Evolutionary conservation across 2,329 filamentous ascomycete genomes (phyloP).

Genomic region (Talaromyces sp.): DNA sequence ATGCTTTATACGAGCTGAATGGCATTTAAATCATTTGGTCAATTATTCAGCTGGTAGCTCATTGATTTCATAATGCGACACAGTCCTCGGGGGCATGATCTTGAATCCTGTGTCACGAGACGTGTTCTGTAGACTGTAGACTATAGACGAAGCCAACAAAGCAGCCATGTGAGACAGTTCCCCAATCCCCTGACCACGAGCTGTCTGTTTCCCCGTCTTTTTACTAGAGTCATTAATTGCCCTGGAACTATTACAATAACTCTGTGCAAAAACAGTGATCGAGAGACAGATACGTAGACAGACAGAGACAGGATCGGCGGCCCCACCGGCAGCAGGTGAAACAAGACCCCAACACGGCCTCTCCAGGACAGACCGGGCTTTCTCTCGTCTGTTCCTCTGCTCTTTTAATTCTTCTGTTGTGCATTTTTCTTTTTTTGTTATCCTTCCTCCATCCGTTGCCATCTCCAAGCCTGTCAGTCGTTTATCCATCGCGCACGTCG

Average conservation of each 20-base stretch:
- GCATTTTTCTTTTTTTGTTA: background rate
- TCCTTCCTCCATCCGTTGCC: background rate
- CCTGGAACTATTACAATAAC: too few relatives aligned
- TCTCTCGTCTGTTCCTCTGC: background rate
- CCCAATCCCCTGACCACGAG: background rate
- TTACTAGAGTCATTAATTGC: background rate
- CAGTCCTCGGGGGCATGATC: too few relatives aligned
- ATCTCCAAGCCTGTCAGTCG: background rate
- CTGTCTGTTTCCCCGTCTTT: background rate
- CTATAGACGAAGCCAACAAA: too few relatives aligned
- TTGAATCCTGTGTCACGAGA: background rate
- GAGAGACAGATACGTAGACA: background rate
- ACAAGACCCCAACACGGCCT: background rate
- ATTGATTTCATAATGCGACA: background rate
- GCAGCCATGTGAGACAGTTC: background rate
- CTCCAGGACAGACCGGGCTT: background rate
- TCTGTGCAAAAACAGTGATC: too few relatives aligned
- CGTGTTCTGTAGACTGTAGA: background rate
- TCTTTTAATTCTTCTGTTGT: background rate
- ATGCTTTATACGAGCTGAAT: background rate
- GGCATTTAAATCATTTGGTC: too few relatives aligned
- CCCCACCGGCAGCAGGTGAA: background rate
- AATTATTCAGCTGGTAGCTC: too few relatives aligned
- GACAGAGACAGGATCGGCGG: background rate
- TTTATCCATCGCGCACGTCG: background rate